phyloP scores from a whole-genome alignment of 2,329 filamentous ascomycete species.

The Pyrenochaeta sp. region DNA sequence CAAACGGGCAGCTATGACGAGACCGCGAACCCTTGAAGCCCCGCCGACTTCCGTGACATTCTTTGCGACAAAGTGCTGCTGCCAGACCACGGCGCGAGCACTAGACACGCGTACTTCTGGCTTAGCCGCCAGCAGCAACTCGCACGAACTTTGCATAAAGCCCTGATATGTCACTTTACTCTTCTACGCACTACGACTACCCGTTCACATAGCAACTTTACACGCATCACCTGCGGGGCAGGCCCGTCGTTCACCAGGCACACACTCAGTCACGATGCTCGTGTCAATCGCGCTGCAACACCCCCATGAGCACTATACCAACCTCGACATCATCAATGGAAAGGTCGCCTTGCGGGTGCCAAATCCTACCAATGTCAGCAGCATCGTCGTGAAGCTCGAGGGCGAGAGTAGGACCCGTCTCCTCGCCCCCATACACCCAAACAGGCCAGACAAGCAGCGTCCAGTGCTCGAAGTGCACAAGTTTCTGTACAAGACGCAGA shows the following conservation, averaged over 20 bases:
- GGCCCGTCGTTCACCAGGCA: too few relatives aligned
- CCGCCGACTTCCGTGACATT: constrained; percentile 38
- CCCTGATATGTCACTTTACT: constrained; percentile 29
- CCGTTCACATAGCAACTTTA: constrained; percentile 21
- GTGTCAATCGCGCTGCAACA: constrained; percentile 71
- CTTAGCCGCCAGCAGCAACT: too few relatives aligned
- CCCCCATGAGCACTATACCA: constrained; percentile 76
- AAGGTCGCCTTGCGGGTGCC: constrained; percentile 54
- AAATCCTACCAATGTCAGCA: constrained; percentile 55
- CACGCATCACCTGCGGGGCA: too few relatives aligned
- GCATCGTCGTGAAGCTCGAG: constrained; percentile 81
- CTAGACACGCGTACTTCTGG: too few relatives aligned
- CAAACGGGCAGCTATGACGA: too few relatives aligned
- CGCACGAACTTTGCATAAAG: constrained; percentile 17
- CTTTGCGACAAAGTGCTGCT: constrained; percentile 36
- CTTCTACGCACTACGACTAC: constrained; percentile 22
- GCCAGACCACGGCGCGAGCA: constrained; percentile 8
- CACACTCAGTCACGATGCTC: constrained; percentile 42
- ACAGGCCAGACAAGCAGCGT: constrained; percentile 52
- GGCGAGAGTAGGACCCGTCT: constrained; percentile 77
- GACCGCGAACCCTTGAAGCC: constrained; percentile 20
- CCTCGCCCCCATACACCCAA: constrained; percentile 56
- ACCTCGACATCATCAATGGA: constrained; percentile 76
- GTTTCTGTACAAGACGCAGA: constrained; percentile 76
- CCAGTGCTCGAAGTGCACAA: constrained; percentile 61